A percentile compares a stretch with the other conserved stretches of the same genome.
These are phyloP conservation scores for Solanum etuberosum DNA, from an alignment of 257 asterid species.

Conservation along the genomic window DNA sequence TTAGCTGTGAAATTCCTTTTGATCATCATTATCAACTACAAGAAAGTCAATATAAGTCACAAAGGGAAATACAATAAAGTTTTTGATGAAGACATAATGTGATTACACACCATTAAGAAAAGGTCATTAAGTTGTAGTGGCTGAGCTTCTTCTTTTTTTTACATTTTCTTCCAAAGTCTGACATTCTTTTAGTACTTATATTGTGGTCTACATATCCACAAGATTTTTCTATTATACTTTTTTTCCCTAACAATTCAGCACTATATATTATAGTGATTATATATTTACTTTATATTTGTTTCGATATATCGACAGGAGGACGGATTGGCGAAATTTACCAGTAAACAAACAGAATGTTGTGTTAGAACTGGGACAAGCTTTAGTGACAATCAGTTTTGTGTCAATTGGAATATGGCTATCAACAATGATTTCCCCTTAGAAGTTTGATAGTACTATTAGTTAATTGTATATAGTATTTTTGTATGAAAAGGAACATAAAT, in stretches of 20 bases:
- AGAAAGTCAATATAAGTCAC: background rate
- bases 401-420: constrained; percentile 78
- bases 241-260: background rate
- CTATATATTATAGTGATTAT: background rate
- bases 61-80: background rate
- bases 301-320: constrained; percentile 32
- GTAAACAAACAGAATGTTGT: constrained; percentile 39
- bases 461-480: background rate
- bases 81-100: background rate
- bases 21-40: background rate
- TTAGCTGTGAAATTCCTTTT: background rate
- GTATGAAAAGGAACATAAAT: background rate
- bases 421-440: constrained; percentile 36
- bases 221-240: background rate
- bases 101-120: background rate
- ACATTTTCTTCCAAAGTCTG: background rate
- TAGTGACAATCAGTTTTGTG: constrained; percentile 58
- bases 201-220: background rate
- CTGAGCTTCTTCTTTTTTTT: background rate
- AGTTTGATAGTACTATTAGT: background rate
- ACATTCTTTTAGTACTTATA: background rate
- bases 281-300: background rate
- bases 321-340: constrained; percentile 66
- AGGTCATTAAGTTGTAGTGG: background rate
- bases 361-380: constrained; percentile 58